Conservation (phyloP, 1,284 basidiomycete genomes). For the Trametes hirsuta region DNA sequence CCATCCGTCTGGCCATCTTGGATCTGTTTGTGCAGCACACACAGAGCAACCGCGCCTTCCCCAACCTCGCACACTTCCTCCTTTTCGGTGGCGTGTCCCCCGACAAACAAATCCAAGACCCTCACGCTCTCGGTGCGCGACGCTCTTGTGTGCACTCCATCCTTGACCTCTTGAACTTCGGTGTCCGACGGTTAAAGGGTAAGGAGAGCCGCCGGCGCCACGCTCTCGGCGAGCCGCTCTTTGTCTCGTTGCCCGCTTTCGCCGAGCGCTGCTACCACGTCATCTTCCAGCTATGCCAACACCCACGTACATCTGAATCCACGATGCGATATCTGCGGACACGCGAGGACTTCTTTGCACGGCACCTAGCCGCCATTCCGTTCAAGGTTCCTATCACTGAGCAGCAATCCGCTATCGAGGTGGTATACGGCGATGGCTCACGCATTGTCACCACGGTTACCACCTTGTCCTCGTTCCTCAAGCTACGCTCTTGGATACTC, state of each 20-base stretch:
- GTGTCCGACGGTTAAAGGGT: slow-evolving; percentile 60
- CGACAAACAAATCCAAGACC: slow-evolving; percentile 71
- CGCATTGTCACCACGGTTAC: slow-evolving; percentile 77
- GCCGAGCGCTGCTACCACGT: slow-evolving; percentile 89
- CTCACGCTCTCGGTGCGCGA: slow-evolving; percentile 70
- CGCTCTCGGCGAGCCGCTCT: slow-evolving; percentile 53
- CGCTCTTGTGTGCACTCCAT: slow-evolving; percentile 83
- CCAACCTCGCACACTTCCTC: slow-evolving; percentile 90
- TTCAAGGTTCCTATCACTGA: slow-evolving; percentile 55
- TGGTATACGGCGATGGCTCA: slow-evolving; percentile 74
- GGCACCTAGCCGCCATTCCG: slow-evolving; percentile 79
- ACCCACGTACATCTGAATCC: slow-evolving; percentile 81
- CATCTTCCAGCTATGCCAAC: slow-evolving; percentile 85
- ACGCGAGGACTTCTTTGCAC: slow-evolving; percentile 87
- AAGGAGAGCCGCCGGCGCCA: slow-evolving; percentile 42
- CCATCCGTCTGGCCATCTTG: slow-evolving; percentile 80
- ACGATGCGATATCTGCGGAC: slow-evolving; percentile 90
- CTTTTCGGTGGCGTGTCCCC: slow-evolving; percentile 69
- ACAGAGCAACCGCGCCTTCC: slow-evolving; percentile 61
- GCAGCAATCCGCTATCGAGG: slow-evolving; percentile 63
- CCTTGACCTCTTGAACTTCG: slow-evolving; percentile 74
- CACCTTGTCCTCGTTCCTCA: slow-evolving; percentile 79
- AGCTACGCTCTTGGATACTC: slow-evolving; percentile 84
- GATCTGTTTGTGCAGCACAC: slow-evolving; percentile 87
- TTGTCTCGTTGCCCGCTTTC: slow-evolving; percentile 73